These are phyloP conservation scores for Populus tremula DNA, from an alignment of 345 rosid genomes.

Conservation along the genomic window DNA sequence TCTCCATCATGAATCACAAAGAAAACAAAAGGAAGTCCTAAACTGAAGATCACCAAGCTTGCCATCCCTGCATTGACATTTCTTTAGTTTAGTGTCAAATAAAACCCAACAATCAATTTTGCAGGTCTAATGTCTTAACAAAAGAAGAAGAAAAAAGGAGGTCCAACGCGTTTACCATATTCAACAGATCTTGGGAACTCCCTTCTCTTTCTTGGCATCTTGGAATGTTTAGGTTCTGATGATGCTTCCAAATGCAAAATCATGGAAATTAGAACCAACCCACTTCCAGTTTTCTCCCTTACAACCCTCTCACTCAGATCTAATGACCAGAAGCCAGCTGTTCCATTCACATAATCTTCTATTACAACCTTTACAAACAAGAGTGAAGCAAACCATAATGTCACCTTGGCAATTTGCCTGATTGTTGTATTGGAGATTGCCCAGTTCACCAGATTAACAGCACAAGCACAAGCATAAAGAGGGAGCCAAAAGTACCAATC, in stretches of 20 bases:
- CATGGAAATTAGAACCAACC: constrained; percentile 64
- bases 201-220: constrained; percentile 10
- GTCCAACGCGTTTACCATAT: constrained; percentile 36
- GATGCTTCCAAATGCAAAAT: constrained; percentile 48
- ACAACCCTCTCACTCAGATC: constrained; percentile 63
- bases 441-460: constrained; percentile 47
- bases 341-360: constrained; percentile 37
- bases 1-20: constrained; percentile 42
- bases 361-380: constrained; percentile 53
- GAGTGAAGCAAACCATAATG: constrained; percentile 39
- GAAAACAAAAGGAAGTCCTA: constrained; percentile 59
- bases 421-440: constrained; percentile 18
- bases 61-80: constrained; percentile 43
- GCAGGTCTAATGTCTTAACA: background rate
- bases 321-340: constrained; percentile 53
- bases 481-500: constrained; percentile 93
- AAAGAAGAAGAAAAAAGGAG: too few species aligned
- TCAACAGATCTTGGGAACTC: constrained; percentile 23
- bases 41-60: constrained; percentile 45
- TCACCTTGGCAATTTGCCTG: constrained; percentile 28
- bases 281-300: constrained; percentile 79
- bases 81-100: background rate
- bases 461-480: constrained; percentile 56
- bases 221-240: constrained; percentile 7
- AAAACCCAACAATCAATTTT: background rate